Percentiles rank a stretch among this genome's conserved stretches.
Conservation (phyloP, 2,329 filamentous ascomycete species). For the Ophiostoma australiae region DNA sequence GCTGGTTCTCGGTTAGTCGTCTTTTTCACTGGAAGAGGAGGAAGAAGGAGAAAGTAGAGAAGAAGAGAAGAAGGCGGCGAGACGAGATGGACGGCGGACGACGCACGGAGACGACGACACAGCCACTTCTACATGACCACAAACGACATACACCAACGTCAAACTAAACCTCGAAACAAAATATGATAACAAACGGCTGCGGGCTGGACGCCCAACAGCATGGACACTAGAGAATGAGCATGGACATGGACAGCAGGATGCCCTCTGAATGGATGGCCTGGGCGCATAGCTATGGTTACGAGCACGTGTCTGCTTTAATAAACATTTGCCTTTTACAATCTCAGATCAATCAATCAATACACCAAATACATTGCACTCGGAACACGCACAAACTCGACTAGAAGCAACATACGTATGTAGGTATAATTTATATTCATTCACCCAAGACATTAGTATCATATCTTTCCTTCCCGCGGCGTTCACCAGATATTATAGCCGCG, state of each 20-base stretch:
- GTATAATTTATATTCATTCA: slow-evolving; percentile 5
- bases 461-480: not conserved
- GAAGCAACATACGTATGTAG: too few species aligned
- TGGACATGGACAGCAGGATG: not conserved
- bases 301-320: not conserved
- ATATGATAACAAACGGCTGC: not conserved
- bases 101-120: not conserved
- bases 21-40: not conserved
- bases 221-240: not conserved
- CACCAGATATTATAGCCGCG: not conserved
- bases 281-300: not conserved
- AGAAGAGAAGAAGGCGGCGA: not conserved
- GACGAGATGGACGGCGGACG: not conserved
- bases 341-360: too few species aligned
- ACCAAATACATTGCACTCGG: too few species aligned
- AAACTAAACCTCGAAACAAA: not conserved
- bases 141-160: not conserved
- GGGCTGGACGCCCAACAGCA: not conserved
- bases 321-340: too few species aligned
- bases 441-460: slow-evolving; percentile 6
- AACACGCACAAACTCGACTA: too few species aligned
- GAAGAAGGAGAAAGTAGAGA: not conserved
- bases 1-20: slow-evolving; percentile 61
- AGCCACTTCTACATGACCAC: not conserved
- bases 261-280: not conserved